Base-by-base conservation (phyloP, 1,139 yeast genomes). In the Debaryomyces subglobosus region DNA sequence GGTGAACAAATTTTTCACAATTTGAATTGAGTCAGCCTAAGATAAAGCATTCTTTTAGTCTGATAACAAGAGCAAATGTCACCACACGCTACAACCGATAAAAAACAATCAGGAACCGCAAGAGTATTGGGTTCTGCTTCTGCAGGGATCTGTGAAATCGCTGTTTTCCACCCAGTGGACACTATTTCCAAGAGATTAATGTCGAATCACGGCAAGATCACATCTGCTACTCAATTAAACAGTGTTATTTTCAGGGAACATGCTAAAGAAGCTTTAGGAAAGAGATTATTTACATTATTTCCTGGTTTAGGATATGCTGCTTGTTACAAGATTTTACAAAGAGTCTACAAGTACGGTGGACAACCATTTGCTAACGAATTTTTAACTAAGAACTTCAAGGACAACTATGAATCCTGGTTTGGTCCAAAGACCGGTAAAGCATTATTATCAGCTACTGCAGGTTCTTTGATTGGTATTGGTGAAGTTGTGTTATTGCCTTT, bases 251-350 rank as follows among this genome's bases (percentile, higher is more conserved):
- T 95, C 79, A 85, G 86, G 65, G 89, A 88, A 53, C 85, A 85
- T 60, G 96, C 97, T 33, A 64, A 75, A 47, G 85, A 89, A 58
- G 79, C 94, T 3, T 61, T 91, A 9, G 84, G 84, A 32, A 78
- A 82, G 55, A 82, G 97, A 68, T 65, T 89, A 43, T 74, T 90
- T 57, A 87, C 98, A 12, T 79, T 94, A 57, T 94, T 94, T 77
- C 99, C 99, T 13, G 99, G 99, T 65, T 81, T 94, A 57, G 99
- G 99, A 23, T 94, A 95, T 64, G 99, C 99, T 57, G 99, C 99
- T 43, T 89, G 92, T 58, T 94, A 94, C 80, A 94, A 94, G 77
- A 87, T 94, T 61, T 79, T 94, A 63, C 99, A 94, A 74, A 86
- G 99, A 76, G 97, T 94, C 47, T 94, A 95, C 81, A 94, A 94